Percentiles rank a stretch among this genome's conserved stretches.
These are phyloP conservation scores for Scalesia atractyloides DNA, from an alignment of 129 eudicot species.

Conservation along the genomic window DNA sequence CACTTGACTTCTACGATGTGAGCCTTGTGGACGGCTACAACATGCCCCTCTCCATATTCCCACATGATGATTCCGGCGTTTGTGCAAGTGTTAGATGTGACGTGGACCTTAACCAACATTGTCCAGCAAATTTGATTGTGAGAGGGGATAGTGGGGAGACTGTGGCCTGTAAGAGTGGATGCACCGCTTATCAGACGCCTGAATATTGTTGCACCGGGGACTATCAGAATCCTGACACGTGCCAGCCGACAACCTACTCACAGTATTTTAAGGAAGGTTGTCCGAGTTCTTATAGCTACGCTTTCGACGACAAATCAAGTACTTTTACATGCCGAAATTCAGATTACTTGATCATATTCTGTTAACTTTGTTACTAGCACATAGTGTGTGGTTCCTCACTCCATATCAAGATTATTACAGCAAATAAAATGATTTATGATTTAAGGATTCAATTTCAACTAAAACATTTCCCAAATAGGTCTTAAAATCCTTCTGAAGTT, in stretches of 20 bases:
- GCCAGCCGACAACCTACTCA: slow-evolving; percentile 52
- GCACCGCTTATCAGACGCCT: slow-evolving; percentile 46
- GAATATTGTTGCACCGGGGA: slow-evolving; percentile 58
- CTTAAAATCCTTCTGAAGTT: background rate
- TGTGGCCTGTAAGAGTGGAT: slow-evolving; percentile 57
- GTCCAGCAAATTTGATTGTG: slow-evolving; percentile 49
- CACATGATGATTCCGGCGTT: slow-evolving; percentile 42
- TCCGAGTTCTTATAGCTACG: slow-evolving; percentile 56
- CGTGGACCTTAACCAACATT: slow-evolving; percentile 44
- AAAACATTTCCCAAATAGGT: slow-evolving; percentile 3
- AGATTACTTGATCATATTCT: slow-evolving; percentile 46
- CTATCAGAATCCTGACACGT: slow-evolving; percentile 46
- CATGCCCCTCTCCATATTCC: slow-evolving; percentile 54
- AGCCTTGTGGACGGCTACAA: slow-evolving; percentile 84
- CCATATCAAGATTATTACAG: slow-evolving; percentile 16
- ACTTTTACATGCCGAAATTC: slow-evolving; percentile 55
- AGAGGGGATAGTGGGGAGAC: slow-evolving; percentile 18
- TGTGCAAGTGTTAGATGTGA: slow-evolving; percentile 48
- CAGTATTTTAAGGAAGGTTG: slow-evolving; percentile 54
- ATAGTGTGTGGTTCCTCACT: background rate
- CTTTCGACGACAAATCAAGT: slow-evolving; percentile 64
- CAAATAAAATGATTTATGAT: slow-evolving; percentile 12
- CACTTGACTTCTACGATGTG: slow-evolving; percentile 63
- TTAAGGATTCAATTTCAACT: background rate
- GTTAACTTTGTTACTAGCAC: slow-evolving; percentile 28